Evolutionary conservation across 768 basidiomycete species (phyloP).

Genomic region (Boletus subcaerulescens): DNA sequence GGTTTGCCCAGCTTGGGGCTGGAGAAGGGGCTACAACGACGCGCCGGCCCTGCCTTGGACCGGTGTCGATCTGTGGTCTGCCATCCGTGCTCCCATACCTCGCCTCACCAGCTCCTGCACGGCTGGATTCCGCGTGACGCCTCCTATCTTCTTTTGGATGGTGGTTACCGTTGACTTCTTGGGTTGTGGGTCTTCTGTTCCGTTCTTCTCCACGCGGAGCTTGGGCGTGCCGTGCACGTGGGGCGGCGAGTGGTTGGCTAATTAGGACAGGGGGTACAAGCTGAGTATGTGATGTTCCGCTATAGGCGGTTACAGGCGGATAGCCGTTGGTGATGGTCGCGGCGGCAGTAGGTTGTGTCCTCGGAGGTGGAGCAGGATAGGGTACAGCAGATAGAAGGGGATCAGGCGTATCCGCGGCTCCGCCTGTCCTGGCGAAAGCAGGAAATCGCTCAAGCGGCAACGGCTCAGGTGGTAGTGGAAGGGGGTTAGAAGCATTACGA

Average conservation of each 20-base stretch:
- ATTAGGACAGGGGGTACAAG: slow-evolving; percentile 13
- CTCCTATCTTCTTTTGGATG: slow-evolving; percentile 16
- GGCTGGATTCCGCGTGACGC: slow-evolving; percentile 10
- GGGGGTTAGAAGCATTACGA: slow-evolving; percentile 43
- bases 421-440: slow-evolving; percentile 36
- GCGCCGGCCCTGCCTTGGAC: slow-evolving; percentile 32
- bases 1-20: slow-evolving; percentile 31
- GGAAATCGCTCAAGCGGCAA: slow-evolving; percentile 45
- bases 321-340: slow-evolving; percentile 13
- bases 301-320: slow-evolving; percentile 4
- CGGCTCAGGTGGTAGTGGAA: slow-evolving; percentile 56
- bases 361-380: slow-evolving; percentile 29
- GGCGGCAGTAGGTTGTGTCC: slow-evolving; percentile 8
- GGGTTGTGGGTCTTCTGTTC: slow-evolving; percentile 10
- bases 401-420: slow-evolving; percentile 19
- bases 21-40: slow-evolving; percentile 24
- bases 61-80: slow-evolving; percentile 32
- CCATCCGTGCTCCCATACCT: slow-evolving; percentile 11
- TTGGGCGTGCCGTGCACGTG: slow-evolving; percentile 23
- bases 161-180: slow-evolving; percentile 12
- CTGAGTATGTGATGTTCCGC: slow-evolving; percentile 13
- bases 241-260: slow-evolving; percentile 14
- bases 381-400: slow-evolving; percentile 20
- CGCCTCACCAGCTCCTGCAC: slow-evolving; percentile 1
- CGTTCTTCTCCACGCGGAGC: slow-evolving; percentile 23